Evolutionary conservation across 2,329 filamentous ascomycete species (phyloP).

Genomic region (Penicillium concentricum): DNA sequence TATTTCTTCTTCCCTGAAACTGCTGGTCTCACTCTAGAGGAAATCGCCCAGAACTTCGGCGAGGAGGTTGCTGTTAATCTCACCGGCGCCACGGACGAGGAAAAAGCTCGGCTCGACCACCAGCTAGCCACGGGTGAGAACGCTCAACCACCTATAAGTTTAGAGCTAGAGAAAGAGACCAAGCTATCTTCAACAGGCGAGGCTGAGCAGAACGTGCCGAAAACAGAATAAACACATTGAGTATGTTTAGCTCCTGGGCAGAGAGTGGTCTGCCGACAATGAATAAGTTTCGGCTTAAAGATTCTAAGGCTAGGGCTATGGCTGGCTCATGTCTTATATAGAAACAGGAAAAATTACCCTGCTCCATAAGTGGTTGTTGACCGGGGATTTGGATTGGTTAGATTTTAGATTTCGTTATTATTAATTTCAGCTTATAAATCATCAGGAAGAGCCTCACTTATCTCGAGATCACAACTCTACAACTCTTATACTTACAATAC

Average conservation of each 20-base stretch:
- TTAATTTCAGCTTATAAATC: background rate
- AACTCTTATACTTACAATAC: background rate
- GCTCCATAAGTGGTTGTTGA: background rate
- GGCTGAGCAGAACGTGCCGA: background rate
- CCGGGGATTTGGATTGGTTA: background rate
- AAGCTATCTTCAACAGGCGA: background rate
- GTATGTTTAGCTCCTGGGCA: background rate
- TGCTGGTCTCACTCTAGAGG: conserved; percentile 46
- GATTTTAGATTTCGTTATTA: background rate
- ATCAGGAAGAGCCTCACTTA: background rate
- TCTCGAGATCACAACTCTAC: background rate
- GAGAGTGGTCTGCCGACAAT: background rate
- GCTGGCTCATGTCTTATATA: background rate
- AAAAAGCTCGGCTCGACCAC: conserved; percentile 28
- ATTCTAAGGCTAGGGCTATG: background rate
- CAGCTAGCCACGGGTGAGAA: conserved; percentile 3
- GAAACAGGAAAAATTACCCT: background rate
- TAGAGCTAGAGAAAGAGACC: background rate
- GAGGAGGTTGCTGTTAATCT: conserved; percentile 52
- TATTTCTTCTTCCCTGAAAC: conserved; percentile 50
- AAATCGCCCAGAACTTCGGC: conserved; percentile 49
- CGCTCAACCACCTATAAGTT: background rate
- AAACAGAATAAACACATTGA: background rate
- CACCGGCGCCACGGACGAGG: conserved; percentile 45
- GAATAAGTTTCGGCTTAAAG: background rate